Evolutionary conservation across 768 basidiomycete species (phyloP), one percentile per base, ranked within the genome.

Genomic region (Coprinopsis marcescibilis): DNA sequence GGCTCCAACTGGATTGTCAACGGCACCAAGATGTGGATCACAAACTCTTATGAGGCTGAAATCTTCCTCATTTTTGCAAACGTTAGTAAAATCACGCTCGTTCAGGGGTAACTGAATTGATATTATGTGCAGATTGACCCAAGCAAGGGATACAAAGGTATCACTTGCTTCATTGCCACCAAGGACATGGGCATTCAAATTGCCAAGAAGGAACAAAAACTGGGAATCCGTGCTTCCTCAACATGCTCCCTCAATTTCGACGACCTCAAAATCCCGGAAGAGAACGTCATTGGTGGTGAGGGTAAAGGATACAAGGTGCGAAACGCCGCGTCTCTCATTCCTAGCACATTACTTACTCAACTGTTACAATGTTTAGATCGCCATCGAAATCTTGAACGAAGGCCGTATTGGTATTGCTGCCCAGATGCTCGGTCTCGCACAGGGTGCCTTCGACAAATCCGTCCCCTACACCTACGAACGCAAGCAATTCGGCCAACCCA

Each of bases 21-120:
- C 55, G 96, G 96, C n/a, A 89, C 90, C 46, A 99, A 99, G 73
- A 94, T 95, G 93, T 96, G 93, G 93, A 96, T 97, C 50, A 95
- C 93, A 20, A 97, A 97, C 66, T 94, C 92, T 0, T 77, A 81
- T 49, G 91, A 94, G 65, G 92, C 91, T 1, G 89, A 92, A 37
- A 75, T 94, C 32, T 89, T 88, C 71, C 82, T 95, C 55, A 88
- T 98, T 40, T 98, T 99, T 52, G 96, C 96, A 43, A 99, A 90
- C 52, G 90, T 92, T 48, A 49, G 78, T 61, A 29, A n/a, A n/a
- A n/a, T n/a, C n/a, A n/a, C n/a, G n/a, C n/a, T n/a, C n/a, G n/a
- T n/a, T n/a, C n/a, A n/a, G n/a, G n/a, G n/a, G n/a, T n/a, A n/a
- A n/a, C n/a, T n/a, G n/a, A n/a, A n/a, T n/a, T 6, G 32, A 38